phyloP scores from a whole-genome alignment of 73 alveolate species.

The Stentor coeruleus region DNA sequence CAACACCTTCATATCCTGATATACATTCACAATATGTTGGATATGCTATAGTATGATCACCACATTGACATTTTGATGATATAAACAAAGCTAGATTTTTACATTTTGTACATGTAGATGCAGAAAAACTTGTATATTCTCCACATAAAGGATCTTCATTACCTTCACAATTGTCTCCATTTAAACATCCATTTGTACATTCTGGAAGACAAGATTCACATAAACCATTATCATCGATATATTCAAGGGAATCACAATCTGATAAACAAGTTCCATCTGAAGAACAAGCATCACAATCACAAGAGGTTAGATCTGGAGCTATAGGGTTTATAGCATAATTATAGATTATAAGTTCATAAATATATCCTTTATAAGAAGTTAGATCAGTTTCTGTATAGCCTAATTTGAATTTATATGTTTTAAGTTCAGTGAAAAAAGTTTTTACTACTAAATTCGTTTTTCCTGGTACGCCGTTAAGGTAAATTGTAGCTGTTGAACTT shows the following conservation, averaged over 20 bases:
- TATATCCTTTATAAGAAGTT: neutral
- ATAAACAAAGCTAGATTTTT: neutral
- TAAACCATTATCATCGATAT: no score
- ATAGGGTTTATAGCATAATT: neutral
- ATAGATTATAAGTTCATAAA: neutral
- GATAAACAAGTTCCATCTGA: neutral
- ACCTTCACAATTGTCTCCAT: neutral
- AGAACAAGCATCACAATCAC: neutral
- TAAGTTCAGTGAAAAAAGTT: neutral
- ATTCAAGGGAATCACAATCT: neutral
- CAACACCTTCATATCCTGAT: neutral
- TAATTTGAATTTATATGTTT: neutral
- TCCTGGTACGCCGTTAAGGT: neutral
- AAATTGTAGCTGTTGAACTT: neutral
- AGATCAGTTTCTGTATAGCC: neutral
- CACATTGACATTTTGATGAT: neutral
- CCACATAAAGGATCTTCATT: slow-evolving; percentile 7
- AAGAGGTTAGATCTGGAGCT: neutral
- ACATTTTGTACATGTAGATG: neutral
- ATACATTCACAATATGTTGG: neutral
- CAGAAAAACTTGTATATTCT: neutral
- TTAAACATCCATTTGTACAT: neutral
- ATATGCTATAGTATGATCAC: neutral
- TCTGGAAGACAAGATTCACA: neutral
- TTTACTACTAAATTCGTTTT: neutral